These are phyloP conservation scores for Ustilago sp. DNA, from an alignment of 1,284 basidiomycete species.

Conservation along the genomic window DNA sequence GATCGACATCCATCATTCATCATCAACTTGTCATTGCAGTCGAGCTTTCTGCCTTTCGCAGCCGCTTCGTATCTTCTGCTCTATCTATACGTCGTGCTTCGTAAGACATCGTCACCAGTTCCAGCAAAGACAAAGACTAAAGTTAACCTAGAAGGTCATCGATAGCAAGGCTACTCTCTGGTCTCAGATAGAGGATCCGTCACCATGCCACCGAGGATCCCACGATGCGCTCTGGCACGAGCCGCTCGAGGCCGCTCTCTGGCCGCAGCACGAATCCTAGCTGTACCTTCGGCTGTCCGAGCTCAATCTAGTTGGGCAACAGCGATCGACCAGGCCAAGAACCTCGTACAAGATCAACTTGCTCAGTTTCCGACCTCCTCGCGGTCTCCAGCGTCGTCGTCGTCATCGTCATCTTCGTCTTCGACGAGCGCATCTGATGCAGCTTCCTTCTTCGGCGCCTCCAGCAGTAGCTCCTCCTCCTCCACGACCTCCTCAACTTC, in stretches of 20 bases:
- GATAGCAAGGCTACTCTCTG: background rate
- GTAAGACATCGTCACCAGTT: background rate
- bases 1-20: background rate
- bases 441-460: slow-evolving; percentile 43
- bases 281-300: slow-evolving; percentile 10
- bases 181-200: background rate
- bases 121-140: background rate
- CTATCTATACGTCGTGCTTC: background rate
- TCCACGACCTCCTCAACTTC: slow-evolving; percentile 17
- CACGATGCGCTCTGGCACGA: slow-evolving; percentile 17
- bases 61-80: background rate
- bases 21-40: background rate
- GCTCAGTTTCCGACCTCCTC: slow-evolving; percentile 30
- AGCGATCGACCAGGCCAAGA: slow-evolving; percentile 47
- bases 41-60: background rate
- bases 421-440: slow-evolving; percentile 18
- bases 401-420: slow-evolving; percentile 15
- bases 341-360: slow-evolving; percentile 43
- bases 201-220: slow-evolving; percentile 30
- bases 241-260: slow-evolving; percentile 14
- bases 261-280: slow-evolving; percentile 3
- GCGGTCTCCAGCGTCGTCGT: slow-evolving; percentile 17
- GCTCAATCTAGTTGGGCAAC: slow-evolving; percentile 49
- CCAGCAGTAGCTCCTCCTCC: slow-evolving; percentile 9
- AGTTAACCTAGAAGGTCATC: background rate